A percentile compares a stretch with the other conserved stretches of the same genome.
Conservation (phyloP, 768 basidiomycete species). For the Suillus variegatus region DNA sequence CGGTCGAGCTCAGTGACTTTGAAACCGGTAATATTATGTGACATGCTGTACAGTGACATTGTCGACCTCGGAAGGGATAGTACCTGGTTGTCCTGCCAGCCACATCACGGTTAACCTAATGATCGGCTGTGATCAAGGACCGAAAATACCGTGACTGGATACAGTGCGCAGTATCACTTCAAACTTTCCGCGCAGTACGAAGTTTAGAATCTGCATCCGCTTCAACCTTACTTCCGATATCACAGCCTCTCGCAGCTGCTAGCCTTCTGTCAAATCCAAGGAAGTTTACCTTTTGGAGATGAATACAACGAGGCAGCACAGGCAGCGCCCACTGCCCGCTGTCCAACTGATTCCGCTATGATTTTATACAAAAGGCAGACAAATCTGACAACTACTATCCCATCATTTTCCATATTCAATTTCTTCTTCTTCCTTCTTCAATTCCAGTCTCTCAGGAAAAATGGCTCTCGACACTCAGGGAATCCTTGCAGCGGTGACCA, state of each 20-base stretch:
- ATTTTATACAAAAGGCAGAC: conserved; percentile 20
- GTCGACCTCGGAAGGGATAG: too few relatives aligned
- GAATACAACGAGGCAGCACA: background rate
- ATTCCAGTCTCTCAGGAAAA: conserved; percentile 7
- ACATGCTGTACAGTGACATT: too few relatives aligned
- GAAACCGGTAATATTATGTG: too few relatives aligned
- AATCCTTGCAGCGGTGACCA: conserved; percentile 58
- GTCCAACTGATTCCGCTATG: background rate
- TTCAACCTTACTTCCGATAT: background rate
- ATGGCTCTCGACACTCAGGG: conserved; percentile 44
- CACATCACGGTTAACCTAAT: too few relatives aligned
- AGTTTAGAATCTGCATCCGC: background rate
- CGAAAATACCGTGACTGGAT: too few relatives aligned
- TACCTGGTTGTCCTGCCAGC: too few relatives aligned
- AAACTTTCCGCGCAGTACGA: background rate
- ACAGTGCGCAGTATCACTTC: too few relatives aligned
- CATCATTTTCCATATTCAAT: conserved; percentile 5
- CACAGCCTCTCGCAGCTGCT: background rate
- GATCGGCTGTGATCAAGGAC: too few relatives aligned
- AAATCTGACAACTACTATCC: background rate
- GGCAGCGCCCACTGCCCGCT: conserved; percentile 22
- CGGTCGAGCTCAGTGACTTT: too few relatives aligned
- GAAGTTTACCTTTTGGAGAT: background rate
- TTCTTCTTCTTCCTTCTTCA: background rate
- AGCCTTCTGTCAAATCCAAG: background rate